phyloP scores from a whole-genome alignment of 2,329 filamentous ascomycete species.

The Ophiocordyceps camponoti-floridani region DNA sequence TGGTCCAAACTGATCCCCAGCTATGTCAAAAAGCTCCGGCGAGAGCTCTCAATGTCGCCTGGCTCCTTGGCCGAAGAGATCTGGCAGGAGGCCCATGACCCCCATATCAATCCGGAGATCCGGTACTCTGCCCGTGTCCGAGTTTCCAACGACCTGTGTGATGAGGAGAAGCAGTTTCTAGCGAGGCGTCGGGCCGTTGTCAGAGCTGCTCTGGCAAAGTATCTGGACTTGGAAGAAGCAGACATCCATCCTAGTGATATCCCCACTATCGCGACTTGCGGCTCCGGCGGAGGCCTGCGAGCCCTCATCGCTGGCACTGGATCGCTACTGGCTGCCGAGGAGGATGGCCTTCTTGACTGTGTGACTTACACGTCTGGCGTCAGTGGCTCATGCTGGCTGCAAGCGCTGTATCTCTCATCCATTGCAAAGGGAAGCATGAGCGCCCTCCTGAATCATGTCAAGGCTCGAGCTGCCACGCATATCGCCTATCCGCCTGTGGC shows the following conservation, averaged over 20 bases:
- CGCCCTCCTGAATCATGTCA: slow-evolving; percentile 66
- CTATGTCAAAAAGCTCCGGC: slow-evolving; percentile 67
- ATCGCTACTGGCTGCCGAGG: slow-evolving; percentile 66
- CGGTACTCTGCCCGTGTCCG: slow-evolving; percentile 64
- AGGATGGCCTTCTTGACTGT: slow-evolving; percentile 84
- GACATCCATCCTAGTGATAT: slow-evolving; percentile 89
- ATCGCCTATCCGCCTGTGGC: slow-evolving; percentile 85
- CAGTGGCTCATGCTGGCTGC: slow-evolving; percentile 91
- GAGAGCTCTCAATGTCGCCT: slow-evolving; percentile 71
- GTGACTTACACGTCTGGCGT: slow-evolving; percentile 90
- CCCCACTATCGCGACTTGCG: slow-evolving; percentile 83
- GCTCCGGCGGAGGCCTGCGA: slow-evolving; percentile 78
- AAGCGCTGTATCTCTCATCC: slow-evolving; percentile 62
- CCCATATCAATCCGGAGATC: slow-evolving; percentile 73
- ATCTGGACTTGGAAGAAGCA: slow-evolving; percentile 58
- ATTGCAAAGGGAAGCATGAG: slow-evolving; percentile 50
- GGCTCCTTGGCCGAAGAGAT: slow-evolving; percentile 85
- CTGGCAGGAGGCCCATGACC: slow-evolving; percentile 79
- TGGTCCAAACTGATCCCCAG: slow-evolving; percentile 66
- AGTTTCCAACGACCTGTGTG: slow-evolving; percentile 63
- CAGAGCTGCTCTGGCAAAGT: slow-evolving; percentile 58
- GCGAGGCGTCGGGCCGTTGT: slow-evolving; percentile 50
- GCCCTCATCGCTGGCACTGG: slow-evolving; percentile 83
- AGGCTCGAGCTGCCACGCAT: slow-evolving; percentile 67
- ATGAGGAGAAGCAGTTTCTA: slow-evolving; percentile 65